Base-by-base conservation (phyloP, 2,329 filamentous ascomycete genomes). In the Aspergillus glaucus region DNA sequence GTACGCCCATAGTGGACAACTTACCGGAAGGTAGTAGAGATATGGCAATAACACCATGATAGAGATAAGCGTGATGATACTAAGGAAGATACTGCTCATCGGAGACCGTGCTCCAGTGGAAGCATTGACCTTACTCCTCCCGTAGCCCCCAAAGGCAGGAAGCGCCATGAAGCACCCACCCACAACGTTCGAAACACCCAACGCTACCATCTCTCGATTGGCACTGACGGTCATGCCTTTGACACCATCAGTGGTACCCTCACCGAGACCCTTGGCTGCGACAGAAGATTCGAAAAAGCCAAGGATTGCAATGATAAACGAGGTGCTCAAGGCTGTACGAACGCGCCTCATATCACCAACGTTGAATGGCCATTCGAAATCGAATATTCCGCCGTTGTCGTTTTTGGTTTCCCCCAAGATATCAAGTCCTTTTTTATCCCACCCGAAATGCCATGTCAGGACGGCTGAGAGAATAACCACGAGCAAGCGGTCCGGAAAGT, bases 241-340 rank as follows among this genome's bases (percentile, higher is more conserved):
- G 28, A 96, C 85, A 8, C 81, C 81, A 54, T 85, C 81, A 45
- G 75, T 75, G 39, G 81, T 72, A 6, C 75, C 75, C 43, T 74
- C 75, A 12, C 86, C 87, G 2, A 98, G 74, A 53, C 88, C 92
- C 71, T 97, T 97, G 32, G 93, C 93, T 1, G 93, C 93, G 10
- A 98, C 90, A 0, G 90, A 95, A 2, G 89, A 95, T 69, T 98
- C 93, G 61, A 98, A 98, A 70, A 98, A 98, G n/a, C 93, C 93
- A 0, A 98, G 82, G 21, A 98, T 77, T 0, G 91, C 89, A 55
- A 98, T 95, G 47, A 97, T 77, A 62, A 98, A 95, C 0, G 89
- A 87, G 0, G 93, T 97, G 45, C 88, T 85, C 79, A 97, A 86
- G 34, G 89, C 87, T 53, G 89, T 86, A 19, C 87, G 85, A 47